Evolutionary conservation across 2,329 filamentous ascomycete species (phyloP), one percentile per base, ranked within the genome.

Genomic region (Colletotrichum sojae): DNA sequence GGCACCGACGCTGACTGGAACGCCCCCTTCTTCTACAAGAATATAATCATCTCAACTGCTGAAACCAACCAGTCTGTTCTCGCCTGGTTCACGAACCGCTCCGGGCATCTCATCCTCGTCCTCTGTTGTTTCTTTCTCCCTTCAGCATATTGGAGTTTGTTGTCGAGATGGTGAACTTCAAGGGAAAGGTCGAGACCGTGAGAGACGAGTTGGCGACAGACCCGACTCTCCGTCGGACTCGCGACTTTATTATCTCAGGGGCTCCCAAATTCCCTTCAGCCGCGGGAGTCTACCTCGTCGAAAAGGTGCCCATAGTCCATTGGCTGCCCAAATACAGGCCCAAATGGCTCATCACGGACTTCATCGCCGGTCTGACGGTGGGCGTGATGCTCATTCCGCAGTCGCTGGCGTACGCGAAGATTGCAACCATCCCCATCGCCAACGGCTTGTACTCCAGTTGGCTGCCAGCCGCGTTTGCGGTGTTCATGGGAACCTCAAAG

Each of bases 251-350:
- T 59, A 70, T 67, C 46, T 71, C 72, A 6, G 76, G 77, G 22
- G 76, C 77, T 4, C 73, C 68, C 22, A 78, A 77, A 40, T 71
- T 90, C 0, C 89, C 89, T 0, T 83, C 84, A 2, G 86, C 84
- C 5, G 79, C 88, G 2, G 82, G 77, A 4, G 83, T 88, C 57
- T 92, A 92, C 72, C 78, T 88, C 10, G 67, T 85, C 46, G 88
- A 90, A 69, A 91, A 91, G 75, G 80, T 90, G 3, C 90, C 90
- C 1, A 87, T 91, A 49, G 78, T 89, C 9, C 84, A 87, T 57
- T 92, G 90, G 90, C 80, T 91, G 2, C 89, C 90, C 8, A 83
- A 82, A 54, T 92, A 92, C 77, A 83, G 88, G 20, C 84, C 83
- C 5, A 79, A 84, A 82, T 92, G 89, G 89, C 75, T 91, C 3